Base-by-base conservation (phyloP, 768 basidiomycete genomes). In the Ephemerocybe angulata region DNA sequence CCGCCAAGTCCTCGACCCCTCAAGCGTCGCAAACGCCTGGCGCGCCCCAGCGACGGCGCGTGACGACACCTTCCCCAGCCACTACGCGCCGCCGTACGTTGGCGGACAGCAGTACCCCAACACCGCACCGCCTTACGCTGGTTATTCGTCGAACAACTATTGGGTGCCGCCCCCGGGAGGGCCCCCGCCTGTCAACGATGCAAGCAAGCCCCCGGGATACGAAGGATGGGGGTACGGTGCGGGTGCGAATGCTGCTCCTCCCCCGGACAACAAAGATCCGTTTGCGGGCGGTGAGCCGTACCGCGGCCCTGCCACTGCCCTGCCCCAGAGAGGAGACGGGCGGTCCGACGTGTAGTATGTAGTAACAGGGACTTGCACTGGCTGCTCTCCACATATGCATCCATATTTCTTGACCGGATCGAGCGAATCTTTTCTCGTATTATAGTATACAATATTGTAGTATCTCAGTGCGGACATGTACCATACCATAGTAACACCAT, bases 1-100 rank as follows among this genome's bases (percentile, higher is more conserved):
- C 64, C 85, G 86, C 22, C 91, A 94, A 69, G 64, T 84, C 1
- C 77, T 85, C 30, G 86, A 91, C 66, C 90, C 91, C 1, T 67
- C 78, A 3, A 81, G 81, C 58, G 67, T 76, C 35, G 78, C 70
- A 50, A 85, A 86, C 64, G 60, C 75, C 38, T 63, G 70, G 12
- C 82, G 83, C 38, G 73, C 75, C 12, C 78, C 84, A 58, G 56
- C 72, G 54, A 66, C 67, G 54, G 74, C 70, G 31, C 75, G 74
- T 29, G 65, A 64, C 43, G 71, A 66, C 42, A 67, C 62, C 41
- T 75, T 61, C 61, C 79, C 84, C 1, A 61, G 74, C 2, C 78
- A 82, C 63, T 87, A 88, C 67, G 81, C 76, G 60, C 80, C 81
- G 4, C 82, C 86, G 0, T 88, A 86, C 68, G 74, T 74, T 50